Percentiles rank a stretch among this genome's conserved stretches.
Evolutionary conservation across 1,284 basidiomycete genomes (phyloP).

Genomic region (Tetrapyrgos nigripes): DNA sequence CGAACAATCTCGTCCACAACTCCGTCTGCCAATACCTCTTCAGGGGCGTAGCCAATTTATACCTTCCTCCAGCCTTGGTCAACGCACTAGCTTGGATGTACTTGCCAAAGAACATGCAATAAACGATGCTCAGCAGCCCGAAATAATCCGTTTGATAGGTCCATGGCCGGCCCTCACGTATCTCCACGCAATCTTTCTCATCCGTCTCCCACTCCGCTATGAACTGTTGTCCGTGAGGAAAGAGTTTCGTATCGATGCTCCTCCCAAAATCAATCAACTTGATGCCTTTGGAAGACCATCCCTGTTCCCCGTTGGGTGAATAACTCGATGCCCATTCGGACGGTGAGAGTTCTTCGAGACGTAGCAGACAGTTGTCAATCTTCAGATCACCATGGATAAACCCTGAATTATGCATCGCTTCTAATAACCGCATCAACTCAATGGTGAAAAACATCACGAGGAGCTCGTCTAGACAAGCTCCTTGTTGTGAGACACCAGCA

Average conservation of each 20-base stretch:
- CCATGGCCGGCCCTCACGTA: constrained; percentile 86
- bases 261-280: constrained; percentile 97
- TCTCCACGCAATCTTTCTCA: constrained; percentile 89
- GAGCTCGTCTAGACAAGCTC: constrained; percentile 91
- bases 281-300: constrained; percentile 90
- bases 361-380: constrained; percentile 97
- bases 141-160: constrained; percentile 96
- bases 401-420: constrained; percentile 81
- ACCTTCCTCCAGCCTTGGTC: constrained; percentile 42
- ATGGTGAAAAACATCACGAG: constrained; percentile 95
- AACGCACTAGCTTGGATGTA: constrained; percentile 84
- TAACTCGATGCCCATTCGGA: constrained; percentile 81
- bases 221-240: constrained; percentile 82
- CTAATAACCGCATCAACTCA: constrained; percentile 86
- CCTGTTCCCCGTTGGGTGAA: constrained; percentile 75
- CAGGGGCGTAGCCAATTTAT: constrained; percentile 79
- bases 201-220: constrained; percentile 90
- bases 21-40: constrained; percentile 97
- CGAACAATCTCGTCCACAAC: constrained; percentile 88
- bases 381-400: constrained; percentile 99
- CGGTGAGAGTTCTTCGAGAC: constrained; percentile 82
- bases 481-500: constrained; percentile 74
- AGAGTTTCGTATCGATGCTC: constrained; percentile 86
- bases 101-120: constrained; percentile 96
- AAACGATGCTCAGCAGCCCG: constrained; percentile 91